Evolutionary conservation across 1,139 yeast genomes (phyloP).

Genomic region (Magnusiomyces suaveolens): DNA sequence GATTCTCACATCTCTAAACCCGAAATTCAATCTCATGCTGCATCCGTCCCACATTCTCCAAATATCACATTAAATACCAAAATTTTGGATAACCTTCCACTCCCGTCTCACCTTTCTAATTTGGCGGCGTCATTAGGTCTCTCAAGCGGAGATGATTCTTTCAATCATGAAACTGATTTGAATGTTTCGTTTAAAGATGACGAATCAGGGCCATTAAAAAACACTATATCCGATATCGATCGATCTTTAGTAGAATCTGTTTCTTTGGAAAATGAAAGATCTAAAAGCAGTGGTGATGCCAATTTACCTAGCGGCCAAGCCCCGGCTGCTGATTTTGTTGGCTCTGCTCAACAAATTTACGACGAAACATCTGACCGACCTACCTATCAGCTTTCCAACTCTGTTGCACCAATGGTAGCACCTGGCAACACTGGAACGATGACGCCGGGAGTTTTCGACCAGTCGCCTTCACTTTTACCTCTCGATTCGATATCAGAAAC

Average conservation of each 20-base stretch:
- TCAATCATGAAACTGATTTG: too few relatives aligned
- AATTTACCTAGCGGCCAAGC: too few relatives aligned
- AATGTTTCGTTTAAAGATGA: too few relatives aligned
- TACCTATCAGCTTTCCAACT: background rate
- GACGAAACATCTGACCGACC: background rate
- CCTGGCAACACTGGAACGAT: background rate
- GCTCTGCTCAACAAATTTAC: background rate
- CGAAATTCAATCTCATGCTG: conserved; percentile 1
- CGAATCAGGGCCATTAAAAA: too few relatives aligned
- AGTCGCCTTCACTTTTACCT: background rate
- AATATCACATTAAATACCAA: background rate
- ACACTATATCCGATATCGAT: too few relatives aligned
- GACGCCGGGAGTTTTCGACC: background rate
- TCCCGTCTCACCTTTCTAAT: background rate
- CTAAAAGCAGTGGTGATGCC: too few relatives aligned
- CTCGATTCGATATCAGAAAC: background rate
- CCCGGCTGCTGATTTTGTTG: background rate
- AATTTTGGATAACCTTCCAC: background rate
- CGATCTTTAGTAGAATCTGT: too few relatives aligned
- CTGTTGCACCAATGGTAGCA: background rate
- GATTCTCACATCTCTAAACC: conserved; percentile 7
- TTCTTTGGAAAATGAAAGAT: too few relatives aligned
- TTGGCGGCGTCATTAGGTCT: background rate
- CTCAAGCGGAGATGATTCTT: too few relatives aligned
- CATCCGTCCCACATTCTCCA: conserved; percentile 12